These are phyloP conservation scores for Umbelopsis sp. DNA, from an alignment of 371 early-diverging fungal species.

Conservation along the genomic window DNA sequence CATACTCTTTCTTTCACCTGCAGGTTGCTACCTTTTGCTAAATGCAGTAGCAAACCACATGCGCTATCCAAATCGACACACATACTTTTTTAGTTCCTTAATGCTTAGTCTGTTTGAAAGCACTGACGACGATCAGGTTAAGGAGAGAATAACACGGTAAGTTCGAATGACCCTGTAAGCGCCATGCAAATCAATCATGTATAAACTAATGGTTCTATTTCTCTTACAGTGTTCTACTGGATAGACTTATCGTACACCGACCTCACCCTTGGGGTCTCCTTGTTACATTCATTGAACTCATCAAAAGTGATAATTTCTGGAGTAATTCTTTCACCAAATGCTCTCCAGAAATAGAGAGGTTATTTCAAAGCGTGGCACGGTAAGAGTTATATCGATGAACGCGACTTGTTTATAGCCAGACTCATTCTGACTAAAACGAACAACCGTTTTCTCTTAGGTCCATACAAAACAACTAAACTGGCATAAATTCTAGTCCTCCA, in stretches of 20 bases:
- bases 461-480: slow-evolving; percentile 10
- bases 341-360: slow-evolving; percentile 73
- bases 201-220: neutral
- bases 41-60: slow-evolving; percentile 94
- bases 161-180: slow-evolving; percentile 26
- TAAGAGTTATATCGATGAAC: slow-evolving; percentile 25
- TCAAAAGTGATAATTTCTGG: slow-evolving; percentile 92
- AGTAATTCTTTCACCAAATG: slow-evolving; percentile 75
- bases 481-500: neutral
- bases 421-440: neutral
- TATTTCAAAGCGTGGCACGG: slow-evolving; percentile 74
- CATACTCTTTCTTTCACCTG: neutral
- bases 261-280: slow-evolving; percentile 98
- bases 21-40: slow-evolving; percentile 85
- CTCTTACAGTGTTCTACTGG: slow-evolving; percentile 77
- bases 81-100: slow-evolving; percentile 83
- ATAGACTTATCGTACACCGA: slow-evolving; percentile 93
- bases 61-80: slow-evolving; percentile 96
- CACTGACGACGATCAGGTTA: slow-evolving; percentile 67
- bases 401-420: too few species aligned
- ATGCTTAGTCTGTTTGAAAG: slow-evolving; percentile 82
- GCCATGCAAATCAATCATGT: neutral
- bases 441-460: neutral
- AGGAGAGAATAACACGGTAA: slow-evolving; percentile 88
- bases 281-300: slow-evolving; percentile 94